Base-by-base conservation (phyloP, 169 alveolate genomes). In the Pseudocohnilembus persalinus region DNA sequence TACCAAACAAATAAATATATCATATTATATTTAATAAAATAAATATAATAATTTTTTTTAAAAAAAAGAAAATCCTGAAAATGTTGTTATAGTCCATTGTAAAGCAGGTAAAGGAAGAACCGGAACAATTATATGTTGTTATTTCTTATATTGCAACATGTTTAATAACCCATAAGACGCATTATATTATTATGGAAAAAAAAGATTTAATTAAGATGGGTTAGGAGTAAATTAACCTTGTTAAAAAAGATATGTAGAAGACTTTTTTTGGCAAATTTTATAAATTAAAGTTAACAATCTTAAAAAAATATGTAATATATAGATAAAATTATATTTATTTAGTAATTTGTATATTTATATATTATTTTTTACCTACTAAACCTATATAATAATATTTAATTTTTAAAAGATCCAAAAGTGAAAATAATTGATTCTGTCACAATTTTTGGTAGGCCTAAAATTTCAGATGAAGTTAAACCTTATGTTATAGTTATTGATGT, bases 71-170 rank as follows among this genome's bases (percentile, higher is more conserved):
- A 91, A 92, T 88, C 91, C 86, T 0, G 76, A 91, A 33, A 87
- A 92, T 76, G 95, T 96, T 11, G 97, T 93, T 0, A 95, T 94
- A 16, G 94, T 96, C 20, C 97, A 96, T 84, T 96, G 98, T 80
- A 87, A 91, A 35, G 98, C 98, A 16, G 98, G 98, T 4, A 96
- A 96, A 88, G 98, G 98, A 28, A 91, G 98, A 83, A 96, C 98
- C 1, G 98, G 98, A 26, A 95, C 97, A 29, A 73, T 93, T 83
- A 96, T 96, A n/a, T 93, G 97, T 72, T 96, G 96, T 35, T 94
- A 92, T 87, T 79, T 96, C 75, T 84, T 96, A 64, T 94, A 84
- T 75, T 75, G 92, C 27, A 96, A 94, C 33, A 82, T 91, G 16
- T 92, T 96, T 0, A 32, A 73, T n/a, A 91, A 91, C 84, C 90